Base-by-base conservation (phyloP, 345 rosid species). In the Toxicodendron radicans region DNA sequence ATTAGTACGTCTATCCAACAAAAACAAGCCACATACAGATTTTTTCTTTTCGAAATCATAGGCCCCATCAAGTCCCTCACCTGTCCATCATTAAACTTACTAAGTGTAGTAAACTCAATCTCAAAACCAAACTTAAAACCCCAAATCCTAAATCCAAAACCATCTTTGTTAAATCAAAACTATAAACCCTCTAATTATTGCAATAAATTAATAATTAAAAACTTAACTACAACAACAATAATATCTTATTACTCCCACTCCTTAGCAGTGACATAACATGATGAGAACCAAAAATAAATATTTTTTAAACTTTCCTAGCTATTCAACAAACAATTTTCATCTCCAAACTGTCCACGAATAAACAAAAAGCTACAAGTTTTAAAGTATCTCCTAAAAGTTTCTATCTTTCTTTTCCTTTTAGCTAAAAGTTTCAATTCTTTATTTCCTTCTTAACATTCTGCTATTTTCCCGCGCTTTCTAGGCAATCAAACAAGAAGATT, bases 391-490 rank as follows among this genome's bases (percentile, higher is more conserved):
- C 33, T 45, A 2, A 45, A 65, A 65, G 53, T 45, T 65, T 45
- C 54, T 6, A 65, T 21, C n/a, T 65, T 65, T 65, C n/a, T 48
- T 32, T 18, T 5, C 7, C 9, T 8, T 3, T 10, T 12, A 1
- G 10, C 35, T 23, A 30, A 0, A 10, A 5, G 60, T 58, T 27
- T 27, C 38, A 58, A 58, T 12, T 58, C 1, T 24, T 38, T 38
- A 1, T 18, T 13, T 41, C 20, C 16, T 57, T 54, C 13, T 13
- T 21, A 0, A 20, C 41, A 43, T 24, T 17, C 23, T 20, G 45
- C 17, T 1, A 14, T 18, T 72, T 70, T 75, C 78, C 75, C 79
- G 76, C 81, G 73, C 54, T 79, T 77, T 77, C 79, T 64, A 16
- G 38, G 52, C 12, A 76, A 70, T 62, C 73, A 78, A 78, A 70